Base-by-base conservation (phyloP, 805 yeast genomes). In the Novakomyces olei region DNA sequence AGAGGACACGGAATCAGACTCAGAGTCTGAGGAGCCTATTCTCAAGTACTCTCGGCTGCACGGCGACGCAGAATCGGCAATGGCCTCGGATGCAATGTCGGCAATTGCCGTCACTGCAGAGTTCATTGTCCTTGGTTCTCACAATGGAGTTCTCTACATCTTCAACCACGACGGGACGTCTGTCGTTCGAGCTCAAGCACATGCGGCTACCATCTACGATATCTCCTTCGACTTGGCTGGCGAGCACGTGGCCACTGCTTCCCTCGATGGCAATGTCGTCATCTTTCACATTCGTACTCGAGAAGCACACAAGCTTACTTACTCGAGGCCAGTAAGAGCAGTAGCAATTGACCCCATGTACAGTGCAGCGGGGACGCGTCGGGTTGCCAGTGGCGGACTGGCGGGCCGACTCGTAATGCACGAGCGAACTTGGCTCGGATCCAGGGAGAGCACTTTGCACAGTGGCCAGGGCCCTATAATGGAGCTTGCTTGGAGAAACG, bases 221-320 rank as follows among this genome's bases (percentile, higher is more conserved):
- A 60, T 80, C 0, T 67, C 71, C 34, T 61, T 75, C 2, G 91
- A 79, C 45, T 91, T 91, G 0, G 51, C 52, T 5, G 9, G n/a
- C 9, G 9, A 10, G n/a, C 69, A 63, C 44, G 68, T 88, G 37
- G 91, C 85, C 0, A 72, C 92, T 0, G 93, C 83, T 0, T 80
- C 95, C 0, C 73, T 85, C 58, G 96, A 85, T 48, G 98, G 98
- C 0, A 77, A 92, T 0, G 75, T 85, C 0, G 80, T 80, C 2
- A 66, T 81, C 4, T 58, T 64, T 0, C 80, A 80, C 2, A n/a
- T n/a, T n/a, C n/a, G n/a, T n/a, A n/a, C n/a, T n/a, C n/a, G n/a
- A n/a, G n/a, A n/a, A n/a, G n/a, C n/a, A n/a, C n/a, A n/a, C n/a
- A n/a, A n/a, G n/a, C 74, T 67, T 41, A 91, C 83, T 50, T 77